Base-by-base conservation (phyloP, 495 filamentous ascomycete genomes). In the Aspergillus baeticus region DNA sequence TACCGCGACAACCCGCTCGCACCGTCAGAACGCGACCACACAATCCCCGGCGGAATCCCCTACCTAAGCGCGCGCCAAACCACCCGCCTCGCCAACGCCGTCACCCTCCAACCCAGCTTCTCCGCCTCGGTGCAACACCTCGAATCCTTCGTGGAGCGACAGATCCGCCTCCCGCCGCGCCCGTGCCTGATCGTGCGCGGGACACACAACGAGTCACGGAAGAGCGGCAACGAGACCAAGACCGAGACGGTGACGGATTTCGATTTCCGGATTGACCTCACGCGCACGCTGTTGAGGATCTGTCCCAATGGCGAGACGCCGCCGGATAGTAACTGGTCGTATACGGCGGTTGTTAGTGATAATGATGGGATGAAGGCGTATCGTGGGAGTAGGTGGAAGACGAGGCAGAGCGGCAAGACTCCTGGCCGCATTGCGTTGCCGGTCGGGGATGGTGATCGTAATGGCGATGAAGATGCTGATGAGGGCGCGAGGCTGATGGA, bases 241-340 rank as follows among this genome's bases (percentile, higher is more conserved):
- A 64, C 38, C 31, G 62, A 65, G 45, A 62, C 47, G 2, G 67
- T 77, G 10, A 61, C 62, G 2, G 75, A 78, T 57, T 78, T 78
- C 36, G 36, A 68, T 7, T 78, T 78, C 55, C 62, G 54, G 17
- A 55, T 78, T 15, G 69, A 78, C 36, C 61, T 76, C 4, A 63
- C 66, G 0, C 57, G 65, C 4, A 46, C 53, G 0, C n/a, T 55
- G 11, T 48, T 52, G 0, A 18, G 44, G 5, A 55, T 46, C 35
- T 47, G 42, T 6, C 47, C 26, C 5, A 42, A 60, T 11, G 49
- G 41, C n/a, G 39, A 37, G 39, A 29, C 22, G 10, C 45, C 38
- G 2, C 39, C 42, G 2, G 31, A 44, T 13, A 14, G 39, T 23
- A 18, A 44, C 18, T 37, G 53, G 6, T 67, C 66, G 60, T 57